phyloP scores from a whole-genome alignment of 2,329 filamentous ascomycete genomes.

The Cadophora sp. region DNA sequence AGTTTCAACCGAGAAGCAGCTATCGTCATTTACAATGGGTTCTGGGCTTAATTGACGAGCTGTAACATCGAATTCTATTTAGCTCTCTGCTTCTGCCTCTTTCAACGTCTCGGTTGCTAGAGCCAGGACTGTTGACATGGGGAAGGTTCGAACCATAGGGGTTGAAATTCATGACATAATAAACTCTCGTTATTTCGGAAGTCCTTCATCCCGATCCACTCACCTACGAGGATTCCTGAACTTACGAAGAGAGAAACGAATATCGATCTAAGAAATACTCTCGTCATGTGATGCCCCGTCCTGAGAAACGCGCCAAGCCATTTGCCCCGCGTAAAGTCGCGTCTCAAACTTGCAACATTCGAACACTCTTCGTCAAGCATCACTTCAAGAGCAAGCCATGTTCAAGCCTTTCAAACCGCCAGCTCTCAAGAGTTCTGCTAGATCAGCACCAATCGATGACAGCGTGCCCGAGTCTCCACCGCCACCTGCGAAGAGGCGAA shows the following conservation, averaged over 20 bases:
- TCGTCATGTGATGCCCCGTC: neutral
- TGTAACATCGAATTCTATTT: neutral
- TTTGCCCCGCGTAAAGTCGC: constrained; percentile 9
- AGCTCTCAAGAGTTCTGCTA: constrained; percentile 35
- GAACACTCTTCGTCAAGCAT: neutral
- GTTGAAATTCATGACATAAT: too few relatives aligned
- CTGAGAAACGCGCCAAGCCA: constrained; percentile 9
- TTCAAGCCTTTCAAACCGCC: constrained; percentile 46
- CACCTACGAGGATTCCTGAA: neutral
- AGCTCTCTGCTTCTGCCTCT: too few relatives aligned
- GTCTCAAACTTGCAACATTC: neutral
- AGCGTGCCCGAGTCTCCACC: constrained; percentile 23
- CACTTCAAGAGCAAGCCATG: constrained; percentile 32
- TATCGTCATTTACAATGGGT: constrained; percentile 47
- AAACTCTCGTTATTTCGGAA: neutral
- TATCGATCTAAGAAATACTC: neutral
- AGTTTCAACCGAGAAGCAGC: constrained; percentile 45
- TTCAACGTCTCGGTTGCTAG: too few relatives aligned
- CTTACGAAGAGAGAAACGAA: neutral
- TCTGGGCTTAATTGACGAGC: constrained; percentile 43
- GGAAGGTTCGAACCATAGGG: too few relatives aligned
- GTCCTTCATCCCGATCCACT: neutral
- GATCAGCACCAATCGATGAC: constrained; percentile 26
- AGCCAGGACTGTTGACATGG: too few relatives aligned
- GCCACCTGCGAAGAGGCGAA: constrained; percentile 40